Evolutionary conservation across 2,329 filamentous ascomycete genomes (phyloP).

Genomic region (Mycosphaerella sp.): DNA sequence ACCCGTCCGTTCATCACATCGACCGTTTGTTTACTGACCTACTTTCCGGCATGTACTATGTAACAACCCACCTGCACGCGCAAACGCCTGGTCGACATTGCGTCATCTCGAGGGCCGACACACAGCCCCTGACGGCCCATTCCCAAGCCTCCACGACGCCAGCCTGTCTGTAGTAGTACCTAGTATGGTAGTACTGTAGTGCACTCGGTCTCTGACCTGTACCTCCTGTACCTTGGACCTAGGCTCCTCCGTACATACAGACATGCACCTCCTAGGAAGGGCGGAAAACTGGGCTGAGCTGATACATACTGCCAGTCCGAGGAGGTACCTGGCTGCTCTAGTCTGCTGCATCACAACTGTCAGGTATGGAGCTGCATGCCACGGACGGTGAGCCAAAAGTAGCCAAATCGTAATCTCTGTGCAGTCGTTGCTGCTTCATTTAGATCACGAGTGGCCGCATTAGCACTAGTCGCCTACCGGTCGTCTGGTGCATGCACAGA

Average conservation of each 20-base stretch:
- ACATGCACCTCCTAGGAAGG: no score
- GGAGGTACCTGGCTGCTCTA: no score
- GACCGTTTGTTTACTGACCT: conserved; percentile 9
- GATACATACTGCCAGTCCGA: no score
- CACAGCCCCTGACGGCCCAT: background rate
- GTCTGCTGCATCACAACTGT: no score
- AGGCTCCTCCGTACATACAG: no score
- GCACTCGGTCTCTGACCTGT: no score
- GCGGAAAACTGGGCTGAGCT: no score
- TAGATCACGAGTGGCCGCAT: background rate
- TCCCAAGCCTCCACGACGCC: background rate
- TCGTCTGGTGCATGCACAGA: no score
- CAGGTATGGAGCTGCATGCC: background rate
- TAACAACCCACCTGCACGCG: background rate
- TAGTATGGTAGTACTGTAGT: no score
- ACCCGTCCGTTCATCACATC: conserved; percentile 4
- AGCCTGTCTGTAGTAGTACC: no score
- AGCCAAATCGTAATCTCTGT: conserved; percentile 7
- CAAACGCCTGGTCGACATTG: conserved; percentile 4
- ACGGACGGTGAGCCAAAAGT: conserved; percentile 5
- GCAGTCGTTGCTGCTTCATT: conserved; percentile 1
- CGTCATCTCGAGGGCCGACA: background rate
- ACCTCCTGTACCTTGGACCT: background rate
- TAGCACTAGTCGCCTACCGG: no score
- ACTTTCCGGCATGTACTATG: no score